phyloP scores from a whole-genome alignment of 1,284 basidiomycete species.

The Cutaneotrichosporon sp. region DNA sequence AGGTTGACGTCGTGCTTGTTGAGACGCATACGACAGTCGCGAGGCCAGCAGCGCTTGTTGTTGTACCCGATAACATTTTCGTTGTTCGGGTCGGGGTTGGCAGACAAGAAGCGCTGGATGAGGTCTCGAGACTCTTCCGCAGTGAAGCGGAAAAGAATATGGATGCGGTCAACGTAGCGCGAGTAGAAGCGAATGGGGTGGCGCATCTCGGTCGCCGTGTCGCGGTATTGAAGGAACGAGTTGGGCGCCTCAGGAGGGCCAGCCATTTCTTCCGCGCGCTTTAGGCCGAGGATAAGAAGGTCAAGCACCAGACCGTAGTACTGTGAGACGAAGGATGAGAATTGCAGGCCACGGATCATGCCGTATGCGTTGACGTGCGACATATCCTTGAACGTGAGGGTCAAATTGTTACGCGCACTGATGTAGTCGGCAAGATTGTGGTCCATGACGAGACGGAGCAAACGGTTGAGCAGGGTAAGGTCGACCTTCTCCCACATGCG shows the following conservation, averaged over 20 bases:
- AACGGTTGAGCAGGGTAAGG: conserved; percentile 83
- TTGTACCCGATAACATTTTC: conserved; percentile 99
- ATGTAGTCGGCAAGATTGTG: conserved; percentile 98
- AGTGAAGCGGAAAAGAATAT: conserved; percentile 96
- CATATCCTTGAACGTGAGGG: conserved; percentile 82
- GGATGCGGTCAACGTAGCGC: conserved; percentile 86
- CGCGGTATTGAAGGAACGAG: conserved; percentile 92
- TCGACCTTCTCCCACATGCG: conserved; percentile 99
- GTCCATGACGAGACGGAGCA: conserved; percentile 88
- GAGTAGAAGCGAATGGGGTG: conserved; percentile 94
- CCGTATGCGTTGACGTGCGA: conserved; percentile 55
- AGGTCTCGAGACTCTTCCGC: conserved; percentile 96
- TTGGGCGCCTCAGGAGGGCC: conserved; percentile 92
- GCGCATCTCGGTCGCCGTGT: conserved; percentile 84
- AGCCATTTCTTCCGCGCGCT: conserved; percentile 93
- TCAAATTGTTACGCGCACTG: conserved; percentile 94
- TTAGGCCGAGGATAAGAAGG: conserved; percentile 84
- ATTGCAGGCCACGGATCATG: conserved; percentile 89
- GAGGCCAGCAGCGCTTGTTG: conserved; percentile 98
- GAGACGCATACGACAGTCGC: conserved; percentile 96
- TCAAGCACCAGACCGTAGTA: conserved; percentile 90
- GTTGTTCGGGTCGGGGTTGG: conserved; percentile 97
- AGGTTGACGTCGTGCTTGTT: conserved; percentile 99
- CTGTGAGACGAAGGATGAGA: conserved; percentile 96
- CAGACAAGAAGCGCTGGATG: conserved; percentile 93